These are phyloP conservation scores for Herpetospermum pedunculosum DNA, from an alignment of 306 rosid species.

Conservation along the genomic window DNA sequence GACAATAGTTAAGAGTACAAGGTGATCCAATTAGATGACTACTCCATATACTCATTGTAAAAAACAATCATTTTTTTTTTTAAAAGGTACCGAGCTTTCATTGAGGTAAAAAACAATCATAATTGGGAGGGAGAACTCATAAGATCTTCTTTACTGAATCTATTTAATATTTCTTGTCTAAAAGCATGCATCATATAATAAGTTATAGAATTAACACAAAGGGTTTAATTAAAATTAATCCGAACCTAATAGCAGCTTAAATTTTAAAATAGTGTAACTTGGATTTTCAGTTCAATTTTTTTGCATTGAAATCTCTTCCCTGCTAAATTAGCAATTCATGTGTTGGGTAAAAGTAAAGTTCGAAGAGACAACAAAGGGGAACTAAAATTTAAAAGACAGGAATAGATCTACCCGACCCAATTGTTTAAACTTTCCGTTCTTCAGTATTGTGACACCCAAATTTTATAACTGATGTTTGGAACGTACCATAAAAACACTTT, in stretches of 20 bases:
- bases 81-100: too few relatives aligned
- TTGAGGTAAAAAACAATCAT: not conserved
- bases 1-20: not conserved
- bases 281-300: not conserved
- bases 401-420: too few relatives aligned
- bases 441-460: not conserved
- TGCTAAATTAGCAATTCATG: not conserved
- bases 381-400: not conserved
- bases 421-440: not conserved
- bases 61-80: not conserved
- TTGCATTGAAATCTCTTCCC: not conserved
- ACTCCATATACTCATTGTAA: not conserved
- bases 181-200: not conserved
- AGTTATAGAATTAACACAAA: not conserved
- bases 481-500: conserved; percentile 94
- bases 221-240: not conserved
- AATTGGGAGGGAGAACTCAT: not conserved
- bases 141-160: not conserved
- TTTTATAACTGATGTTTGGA: not conserved
- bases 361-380: not conserved
- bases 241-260: not conserved
- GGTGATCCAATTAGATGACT: not conserved
- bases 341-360: not conserved
- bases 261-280: not conserved
- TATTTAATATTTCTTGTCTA: not conserved